phyloP scores from a whole-genome alignment of 495 filamentous ascomycete genomes.

The Pyronema omphalodes region DNA sequence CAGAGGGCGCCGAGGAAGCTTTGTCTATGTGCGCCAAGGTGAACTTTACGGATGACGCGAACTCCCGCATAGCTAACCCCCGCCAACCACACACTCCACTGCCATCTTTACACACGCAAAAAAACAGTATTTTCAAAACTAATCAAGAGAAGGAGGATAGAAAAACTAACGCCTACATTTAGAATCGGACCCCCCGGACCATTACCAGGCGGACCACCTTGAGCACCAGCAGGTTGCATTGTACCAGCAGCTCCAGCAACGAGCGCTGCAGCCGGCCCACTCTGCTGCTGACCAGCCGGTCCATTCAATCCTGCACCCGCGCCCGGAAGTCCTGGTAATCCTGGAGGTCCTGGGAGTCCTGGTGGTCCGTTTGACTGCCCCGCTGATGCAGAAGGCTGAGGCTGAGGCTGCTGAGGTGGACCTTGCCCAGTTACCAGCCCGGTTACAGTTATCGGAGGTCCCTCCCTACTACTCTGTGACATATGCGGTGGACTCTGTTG shows the following conservation, averaged over 20 bases:
- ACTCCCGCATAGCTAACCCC: too few species aligned
- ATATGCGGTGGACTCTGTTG: background rate
- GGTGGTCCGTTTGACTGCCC: background rate
- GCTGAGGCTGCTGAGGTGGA: conserved; percentile 2
- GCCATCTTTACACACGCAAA: too few species aligned
- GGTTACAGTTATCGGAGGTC: background rate
- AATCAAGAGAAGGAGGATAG: background rate
- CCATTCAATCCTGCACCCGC: background rate
- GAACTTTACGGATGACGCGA: too few species aligned
- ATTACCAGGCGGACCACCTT: conserved; percentile 14
- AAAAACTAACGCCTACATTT: conserved; percentile 19
- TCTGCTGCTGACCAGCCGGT: background rate
- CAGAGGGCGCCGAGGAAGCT: too few species aligned
- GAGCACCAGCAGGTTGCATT: background rate
- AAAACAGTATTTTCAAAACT: too few species aligned
- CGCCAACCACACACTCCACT: too few species aligned
- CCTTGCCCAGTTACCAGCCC: conserved; percentile 3
- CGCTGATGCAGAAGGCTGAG: background rate
- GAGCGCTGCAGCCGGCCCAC: background rate
- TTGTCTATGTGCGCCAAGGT: too few species aligned
- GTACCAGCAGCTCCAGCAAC: conserved; percentile 1
- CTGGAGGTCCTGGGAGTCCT: background rate
- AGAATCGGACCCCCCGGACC: conserved; percentile 24
- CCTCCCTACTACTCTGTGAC: background rate
- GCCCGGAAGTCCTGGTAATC: background rate